A percentile compares a stretch with the other conserved stretches of the same genome.
Conservation (phyloP, 257 asterid species). For the Schizonepeta tenuifolia region DNA sequence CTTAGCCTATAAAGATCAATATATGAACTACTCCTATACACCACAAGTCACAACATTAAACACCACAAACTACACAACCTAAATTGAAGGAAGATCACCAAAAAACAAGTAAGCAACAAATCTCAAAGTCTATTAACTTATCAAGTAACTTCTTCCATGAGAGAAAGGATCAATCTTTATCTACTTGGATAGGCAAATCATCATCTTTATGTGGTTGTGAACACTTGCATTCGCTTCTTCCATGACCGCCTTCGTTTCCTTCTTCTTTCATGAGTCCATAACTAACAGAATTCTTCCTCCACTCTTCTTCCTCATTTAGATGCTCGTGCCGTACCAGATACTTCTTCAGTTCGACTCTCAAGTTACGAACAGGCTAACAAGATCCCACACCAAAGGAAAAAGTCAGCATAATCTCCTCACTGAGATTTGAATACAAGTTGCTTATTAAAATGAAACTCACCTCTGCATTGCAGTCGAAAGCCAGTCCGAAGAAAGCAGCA, state of each 20-base stretch:
- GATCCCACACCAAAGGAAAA: not conserved
- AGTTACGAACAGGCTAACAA: slow-evolving; percentile 59
- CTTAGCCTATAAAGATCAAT: not conserved
- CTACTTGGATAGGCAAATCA: slow-evolving; percentile 18
- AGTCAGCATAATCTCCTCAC: not conserved
- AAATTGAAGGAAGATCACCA: not conserved
- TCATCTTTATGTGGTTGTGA: slow-evolving; percentile 26
- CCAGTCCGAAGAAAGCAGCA: slow-evolving; percentile 64
- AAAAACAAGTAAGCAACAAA: not conserved
- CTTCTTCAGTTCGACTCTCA: slow-evolving; percentile 64
- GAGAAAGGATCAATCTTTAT: slow-evolving; percentile 31
- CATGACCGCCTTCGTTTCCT: not conserved
- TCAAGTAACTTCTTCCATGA: not conserved
- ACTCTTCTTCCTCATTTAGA: slow-evolving; percentile 51
- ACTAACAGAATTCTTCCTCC: slow-evolving; percentile 51
- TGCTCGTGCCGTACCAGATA: slow-evolving; percentile 61
- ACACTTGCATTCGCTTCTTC: slow-evolving; percentile 31
- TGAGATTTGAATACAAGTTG: not conserved
- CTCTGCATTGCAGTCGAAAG: slow-evolving; percentile 75
- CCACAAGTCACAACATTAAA: slow-evolving; percentile 20
- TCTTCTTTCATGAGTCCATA: slow-evolving; percentile 64
- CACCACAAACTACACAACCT: slow-evolving; percentile 22
- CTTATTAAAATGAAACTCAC: slow-evolving; percentile 32
- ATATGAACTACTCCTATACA: slow-evolving; percentile 7
- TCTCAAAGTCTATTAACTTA: not conserved